A percentile compares a stretch with the other conserved stretches of the same genome.
phyloP scores from a whole-genome alignment of 2,329 filamentous ascomycete species.

The Chaetomium sp. region DNA sequence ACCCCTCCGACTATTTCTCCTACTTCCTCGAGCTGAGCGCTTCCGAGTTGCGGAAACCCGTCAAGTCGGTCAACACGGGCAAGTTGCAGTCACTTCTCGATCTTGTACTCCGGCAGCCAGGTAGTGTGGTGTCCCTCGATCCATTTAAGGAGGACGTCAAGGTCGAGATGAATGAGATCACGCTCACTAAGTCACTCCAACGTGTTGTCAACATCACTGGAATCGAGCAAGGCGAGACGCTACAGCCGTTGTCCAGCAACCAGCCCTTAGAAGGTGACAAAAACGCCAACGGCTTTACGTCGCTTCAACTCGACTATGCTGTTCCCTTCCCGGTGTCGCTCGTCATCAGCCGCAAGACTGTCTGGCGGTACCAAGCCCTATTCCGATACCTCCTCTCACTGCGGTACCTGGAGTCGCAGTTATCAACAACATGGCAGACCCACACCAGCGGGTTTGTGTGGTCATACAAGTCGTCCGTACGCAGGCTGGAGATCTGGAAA shows the following conservation, averaged over 20 bases:
- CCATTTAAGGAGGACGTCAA: slow-evolving; percentile 98
- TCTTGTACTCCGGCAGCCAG: slow-evolving; percentile 89
- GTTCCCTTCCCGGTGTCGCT: slow-evolving; percentile 94
- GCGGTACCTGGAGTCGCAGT: slow-evolving; percentile 79
- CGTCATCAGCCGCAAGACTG: slow-evolving; percentile 90
- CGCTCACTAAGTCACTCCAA: slow-evolving; percentile 88
- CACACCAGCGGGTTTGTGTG: slow-evolving; percentile 76
- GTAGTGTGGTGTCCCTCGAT: slow-evolving; percentile 86
- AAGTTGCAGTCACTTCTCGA: slow-evolving; percentile 96
- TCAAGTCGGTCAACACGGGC: slow-evolving; percentile 79
- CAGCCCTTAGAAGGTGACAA: slow-evolving; percentile 72
- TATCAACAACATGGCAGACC: slow-evolving; percentile 84
- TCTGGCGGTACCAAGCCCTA: slow-evolving; percentile 93
- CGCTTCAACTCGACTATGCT: slow-evolving; percentile 85
- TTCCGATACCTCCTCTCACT: slow-evolving; percentile 91
- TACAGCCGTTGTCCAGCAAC: slow-evolving; percentile 61
- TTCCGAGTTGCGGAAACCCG: slow-evolving; percentile 84
- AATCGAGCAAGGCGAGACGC: slow-evolving; percentile 80
- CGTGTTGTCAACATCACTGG: slow-evolving; percentile 95
- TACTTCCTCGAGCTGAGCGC: slow-evolving; percentile 91
- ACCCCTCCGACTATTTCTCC: slow-evolving; percentile 95
- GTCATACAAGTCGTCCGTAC: slow-evolving; percentile 69
- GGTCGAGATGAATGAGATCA: slow-evolving; percentile 92
- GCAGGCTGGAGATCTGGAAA: slow-evolving; percentile 83
- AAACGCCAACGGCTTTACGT: slow-evolving; percentile 83